A percentile compares a stretch with the other conserved stretches of the same genome.
Evolutionary conservation across 148 eudicot species (phyloP).

Genomic region (Selenicereus undatus): DNA sequence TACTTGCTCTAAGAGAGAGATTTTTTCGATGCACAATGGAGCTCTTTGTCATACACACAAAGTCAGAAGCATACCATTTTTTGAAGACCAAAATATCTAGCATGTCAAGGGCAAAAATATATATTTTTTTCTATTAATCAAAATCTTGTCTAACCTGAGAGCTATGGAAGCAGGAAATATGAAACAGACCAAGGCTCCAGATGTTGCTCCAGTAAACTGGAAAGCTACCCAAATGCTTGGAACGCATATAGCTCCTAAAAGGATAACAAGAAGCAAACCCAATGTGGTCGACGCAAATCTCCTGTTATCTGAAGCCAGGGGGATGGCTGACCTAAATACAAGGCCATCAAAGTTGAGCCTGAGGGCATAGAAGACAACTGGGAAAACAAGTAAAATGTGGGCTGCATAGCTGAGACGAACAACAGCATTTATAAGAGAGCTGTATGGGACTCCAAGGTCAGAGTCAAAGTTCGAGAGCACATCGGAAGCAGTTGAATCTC

Average conservation of each 20-base stretch:
- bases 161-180: constrained; percentile 84
- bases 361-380: constrained; percentile 77
- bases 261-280: constrained; percentile 53
- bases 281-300: constrained; percentile 53
- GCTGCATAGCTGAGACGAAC: constrained; percentile 92
- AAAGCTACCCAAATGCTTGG: constrained; percentile 97
- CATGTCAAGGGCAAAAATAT: background rate
- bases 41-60: background rate
- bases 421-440: constrained; percentile 61
- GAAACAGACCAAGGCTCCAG: constrained; percentile 82
- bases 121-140: too few relatives aligned
- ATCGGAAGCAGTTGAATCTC: constrained; percentile 81
- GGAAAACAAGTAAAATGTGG: constrained; percentile 89
- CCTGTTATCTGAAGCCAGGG: constrained; percentile 51
- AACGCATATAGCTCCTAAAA: constrained; percentile 76
- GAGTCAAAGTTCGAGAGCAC: constrained; percentile 86
- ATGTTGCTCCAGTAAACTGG: constrained; percentile 97
- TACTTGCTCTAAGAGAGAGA: background rate
- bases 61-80: background rate
- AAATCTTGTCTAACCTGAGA: constrained; percentile 51
- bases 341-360: constrained; percentile 82
- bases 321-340: constrained; percentile 59
- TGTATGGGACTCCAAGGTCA: constrained; percentile 74
- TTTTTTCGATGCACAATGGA: too few relatives aligned
- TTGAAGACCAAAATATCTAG: background rate